Percentiles rank a stretch among this genome's conserved stretches.
Conservation (phyloP, 2,329 filamentous ascomycete species). For the Curvularia sp. region DNA sequence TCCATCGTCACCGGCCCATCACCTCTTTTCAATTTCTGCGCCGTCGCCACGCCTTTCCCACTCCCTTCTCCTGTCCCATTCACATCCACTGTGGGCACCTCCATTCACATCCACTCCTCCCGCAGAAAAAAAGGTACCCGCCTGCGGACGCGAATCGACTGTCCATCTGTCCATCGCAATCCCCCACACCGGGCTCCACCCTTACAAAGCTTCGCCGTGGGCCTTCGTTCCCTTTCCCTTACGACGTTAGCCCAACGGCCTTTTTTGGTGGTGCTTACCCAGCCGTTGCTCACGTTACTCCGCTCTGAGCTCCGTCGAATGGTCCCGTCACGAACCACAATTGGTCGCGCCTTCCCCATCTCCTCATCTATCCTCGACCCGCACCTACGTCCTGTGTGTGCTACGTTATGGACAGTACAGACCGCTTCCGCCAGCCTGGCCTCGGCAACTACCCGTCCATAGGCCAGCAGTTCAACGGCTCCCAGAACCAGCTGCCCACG, state of each 20-base stretch:
- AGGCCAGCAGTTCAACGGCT: conserved; percentile 41
- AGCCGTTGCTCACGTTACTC: conserved; percentile 36
- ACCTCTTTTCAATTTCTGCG: conserved; percentile 28
- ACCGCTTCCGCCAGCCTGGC: conserved; percentile 49
- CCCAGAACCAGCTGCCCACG: conserved; percentile 44
- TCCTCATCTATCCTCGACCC: conserved; percentile 21
- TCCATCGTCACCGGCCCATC: conserved; percentile 23
- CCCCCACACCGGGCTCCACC: conserved; percentile 49
- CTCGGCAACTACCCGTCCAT: conserved; percentile 45
- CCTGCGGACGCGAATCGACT: conserved; percentile 37
- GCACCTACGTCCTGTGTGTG: not conserved
- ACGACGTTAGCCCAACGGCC: conserved; percentile 35
- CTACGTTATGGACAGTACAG: conserved; percentile 43
- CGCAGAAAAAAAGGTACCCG: conserved; percentile 24
- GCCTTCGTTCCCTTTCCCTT: conserved; percentile 36
- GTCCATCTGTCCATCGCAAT: conserved; percentile 31
- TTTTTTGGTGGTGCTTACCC: conserved; percentile 32
- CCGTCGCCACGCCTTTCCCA: conserved; percentile 22
- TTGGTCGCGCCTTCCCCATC: conserved; percentile 43
- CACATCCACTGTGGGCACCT: conserved; percentile 28
- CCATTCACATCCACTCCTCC: conserved; percentile 26
- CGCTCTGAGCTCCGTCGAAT: conserved; percentile 41
- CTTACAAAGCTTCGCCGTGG: conserved; percentile 41
- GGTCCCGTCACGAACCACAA: conserved; percentile 37
- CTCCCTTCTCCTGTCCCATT: conserved; percentile 17